phyloP scores from a whole-genome alignment of 2,329 filamentous ascomycete species.

The Colletotrichum sansevieriae region DNA sequence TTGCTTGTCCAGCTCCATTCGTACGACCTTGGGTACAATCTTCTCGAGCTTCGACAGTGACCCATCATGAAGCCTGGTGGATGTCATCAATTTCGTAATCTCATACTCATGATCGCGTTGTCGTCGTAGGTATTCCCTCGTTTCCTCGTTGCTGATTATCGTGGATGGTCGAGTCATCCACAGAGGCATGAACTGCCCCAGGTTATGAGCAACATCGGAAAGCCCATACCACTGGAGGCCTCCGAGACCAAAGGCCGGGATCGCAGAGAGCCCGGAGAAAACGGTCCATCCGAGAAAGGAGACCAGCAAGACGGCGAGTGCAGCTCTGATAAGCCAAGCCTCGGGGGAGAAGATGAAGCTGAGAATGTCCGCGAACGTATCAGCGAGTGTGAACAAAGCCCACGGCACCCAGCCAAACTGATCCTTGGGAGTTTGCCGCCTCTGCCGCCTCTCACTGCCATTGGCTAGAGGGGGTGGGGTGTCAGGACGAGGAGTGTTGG shows the following conservation, averaged over 20 bases:
- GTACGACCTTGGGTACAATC: conserved; percentile 68
- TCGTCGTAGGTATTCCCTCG: conserved; percentile 26
- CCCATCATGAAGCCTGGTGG: conserved; percentile 51
- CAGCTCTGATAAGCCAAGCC: conserved; percentile 25
- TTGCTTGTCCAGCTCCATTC: conserved; percentile 64
- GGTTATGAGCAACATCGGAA: conserved; percentile 44
- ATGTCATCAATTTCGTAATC: conserved; percentile 48
- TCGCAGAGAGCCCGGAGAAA: conserved; percentile 18
- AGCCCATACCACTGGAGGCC: conserved; percentile 46
- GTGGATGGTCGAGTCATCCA: conserved; percentile 36
- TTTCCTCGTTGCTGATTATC: conserved; percentile 33
- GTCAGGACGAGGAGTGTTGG: conserved; percentile 25
- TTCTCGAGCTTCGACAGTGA: conserved; percentile 59
- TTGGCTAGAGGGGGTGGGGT: neutral
- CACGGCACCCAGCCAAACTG: conserved; percentile 20
- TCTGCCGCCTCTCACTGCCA: neutral
- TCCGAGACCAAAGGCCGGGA: conserved; percentile 8
- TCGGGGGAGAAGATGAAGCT: conserved; percentile 14
- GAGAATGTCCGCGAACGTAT: conserved; percentile 23
- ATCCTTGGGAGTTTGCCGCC: conserved; percentile 6
- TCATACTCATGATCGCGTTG: conserved; percentile 48
- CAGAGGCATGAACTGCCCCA: conserved; percentile 48
- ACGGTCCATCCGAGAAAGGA: conserved; percentile 19
- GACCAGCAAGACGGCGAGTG: neutral
- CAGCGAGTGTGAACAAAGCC: conserved; percentile 32